A percentile compares a stretch with the other conserved stretches of the same genome.
These are phyloP conservation scores for Cladophialophora bantiana DNA, from an alignment of 2,329 filamentous ascomycete species.

Conservation along the genomic window DNA sequence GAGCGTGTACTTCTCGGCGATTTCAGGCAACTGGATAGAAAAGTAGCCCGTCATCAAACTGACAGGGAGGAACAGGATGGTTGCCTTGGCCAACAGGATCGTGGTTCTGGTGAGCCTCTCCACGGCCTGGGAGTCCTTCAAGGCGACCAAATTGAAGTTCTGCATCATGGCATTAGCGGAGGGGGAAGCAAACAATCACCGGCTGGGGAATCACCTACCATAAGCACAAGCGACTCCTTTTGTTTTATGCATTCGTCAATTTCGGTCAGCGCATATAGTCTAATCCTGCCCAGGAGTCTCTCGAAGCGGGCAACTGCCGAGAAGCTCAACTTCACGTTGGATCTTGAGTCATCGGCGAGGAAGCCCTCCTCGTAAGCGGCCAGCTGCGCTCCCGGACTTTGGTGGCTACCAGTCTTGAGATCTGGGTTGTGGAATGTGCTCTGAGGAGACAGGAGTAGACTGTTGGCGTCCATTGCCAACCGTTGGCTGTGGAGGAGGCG, in stretches of 20 bases:
- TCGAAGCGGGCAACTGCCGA: conserved; percentile 66
- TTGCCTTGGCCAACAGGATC: conserved; percentile 75
- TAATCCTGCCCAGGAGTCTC: conserved; percentile 66
- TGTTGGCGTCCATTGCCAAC: conserved; percentile 11
- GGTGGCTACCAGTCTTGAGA: neutral
- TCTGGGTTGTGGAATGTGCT: conserved; percentile 6
- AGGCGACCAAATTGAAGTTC: conserved; percentile 80
- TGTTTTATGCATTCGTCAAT: conserved; percentile 71
- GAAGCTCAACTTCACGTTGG: conserved; percentile 50
- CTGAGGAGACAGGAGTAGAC: conserved; percentile 1
- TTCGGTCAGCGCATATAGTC: conserved; percentile 67
- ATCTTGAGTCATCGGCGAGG: conserved; percentile 21
- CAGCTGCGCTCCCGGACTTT: conserved; percentile 12
- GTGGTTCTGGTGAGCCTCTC: conserved; percentile 75
- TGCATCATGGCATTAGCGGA: conserved; percentile 43
- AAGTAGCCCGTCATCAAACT: conserved; percentile 79
- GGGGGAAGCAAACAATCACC: neutral
- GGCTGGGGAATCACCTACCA: conserved; percentile 57
- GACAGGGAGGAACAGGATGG: conserved; percentile 77
- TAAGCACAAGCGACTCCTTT: conserved; percentile 72
- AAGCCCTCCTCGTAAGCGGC: conserved; percentile 14
- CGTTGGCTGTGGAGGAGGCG: conserved; percentile 63
- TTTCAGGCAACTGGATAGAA: conserved; percentile 67
- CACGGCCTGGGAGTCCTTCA: conserved; percentile 76
- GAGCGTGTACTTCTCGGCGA: conserved; percentile 64